Evolutionary conservation across 164 flowering plant species (phyloP).

Genomic region (Tinospora cordifolia): DNA sequence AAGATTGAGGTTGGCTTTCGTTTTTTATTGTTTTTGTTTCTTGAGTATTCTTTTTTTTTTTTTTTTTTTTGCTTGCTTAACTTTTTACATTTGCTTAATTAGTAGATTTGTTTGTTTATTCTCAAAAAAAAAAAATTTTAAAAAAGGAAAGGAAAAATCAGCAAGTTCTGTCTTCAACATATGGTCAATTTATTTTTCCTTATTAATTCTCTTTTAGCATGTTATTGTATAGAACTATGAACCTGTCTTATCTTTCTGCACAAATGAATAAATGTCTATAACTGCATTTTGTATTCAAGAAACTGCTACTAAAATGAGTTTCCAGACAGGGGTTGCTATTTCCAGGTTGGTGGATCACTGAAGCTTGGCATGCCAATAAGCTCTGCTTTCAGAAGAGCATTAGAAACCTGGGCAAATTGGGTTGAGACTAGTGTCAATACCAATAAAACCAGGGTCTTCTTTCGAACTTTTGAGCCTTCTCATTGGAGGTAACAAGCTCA

Average conservation of each 20-base stretch:
- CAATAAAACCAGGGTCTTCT: constrained; percentile 59
- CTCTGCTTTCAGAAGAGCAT: constrained; percentile 47
- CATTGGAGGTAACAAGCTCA: constrained; percentile 59
- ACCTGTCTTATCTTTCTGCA: not conserved
- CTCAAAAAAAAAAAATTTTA: no score
- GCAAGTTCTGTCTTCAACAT: not conserved
- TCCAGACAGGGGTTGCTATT: constrained; percentile 76
- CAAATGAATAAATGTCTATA: not conserved
- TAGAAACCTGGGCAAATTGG: constrained; percentile 84
- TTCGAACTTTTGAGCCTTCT: constrained; percentile 74
- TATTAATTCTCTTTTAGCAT: not conserved
- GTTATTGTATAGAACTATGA: not conserved
- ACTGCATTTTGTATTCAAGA: constrained; percentile 5
- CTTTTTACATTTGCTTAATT: no score
- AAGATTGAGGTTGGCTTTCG: no score
- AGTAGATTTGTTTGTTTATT: no score
- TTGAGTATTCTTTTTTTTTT: no score
- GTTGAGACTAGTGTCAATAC: constrained; percentile 42
- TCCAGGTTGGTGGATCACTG: constrained; percentile 48
- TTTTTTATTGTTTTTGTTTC: no score
- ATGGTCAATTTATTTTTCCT: not conserved
- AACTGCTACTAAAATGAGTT: constrained; percentile 20
- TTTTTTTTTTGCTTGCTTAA: no score
- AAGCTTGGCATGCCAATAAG: constrained; percentile 67
- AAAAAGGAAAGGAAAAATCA: no score